Conservation (phyloP, 345 rosid genomes). For the Salix caprea region DNA sequence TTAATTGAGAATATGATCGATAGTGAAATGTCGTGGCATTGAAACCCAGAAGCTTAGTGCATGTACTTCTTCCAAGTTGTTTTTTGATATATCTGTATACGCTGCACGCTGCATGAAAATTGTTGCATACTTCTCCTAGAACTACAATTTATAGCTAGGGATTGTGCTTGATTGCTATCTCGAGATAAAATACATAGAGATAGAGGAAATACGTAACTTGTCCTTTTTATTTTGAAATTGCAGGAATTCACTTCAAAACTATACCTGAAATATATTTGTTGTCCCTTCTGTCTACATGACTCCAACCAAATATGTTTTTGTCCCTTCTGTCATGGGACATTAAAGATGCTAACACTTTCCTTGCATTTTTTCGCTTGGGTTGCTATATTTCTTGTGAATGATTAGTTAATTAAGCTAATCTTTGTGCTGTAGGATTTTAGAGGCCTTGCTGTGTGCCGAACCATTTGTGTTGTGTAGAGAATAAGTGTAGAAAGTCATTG, state of each 20-base stretch:
- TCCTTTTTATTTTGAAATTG: too few species aligned
- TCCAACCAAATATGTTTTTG: too few species aligned
- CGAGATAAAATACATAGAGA: too few species aligned
- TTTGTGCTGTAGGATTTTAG: neutral
- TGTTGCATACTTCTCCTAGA: constrained; percentile 5
- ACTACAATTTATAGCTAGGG: constrained; percentile 17
- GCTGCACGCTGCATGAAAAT: constrained; percentile 6
- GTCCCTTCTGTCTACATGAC: too few species aligned
- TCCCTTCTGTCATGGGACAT: too few species aligned
- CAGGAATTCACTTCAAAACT: too few species aligned
- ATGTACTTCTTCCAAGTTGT: neutral
- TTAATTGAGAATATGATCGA: constrained; percentile 6
- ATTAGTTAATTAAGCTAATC: too few species aligned
- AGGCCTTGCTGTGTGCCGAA: neutral
- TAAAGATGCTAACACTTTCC: neutral
- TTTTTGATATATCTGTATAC: neutral
- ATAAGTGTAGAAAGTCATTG: neutral
- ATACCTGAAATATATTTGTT: too few species aligned
- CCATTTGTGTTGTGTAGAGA: neutral
- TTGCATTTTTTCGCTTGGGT: neutral
- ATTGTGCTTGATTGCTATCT: too few species aligned
- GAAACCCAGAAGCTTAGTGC: neutral
- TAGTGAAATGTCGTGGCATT: neutral
- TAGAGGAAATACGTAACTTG: too few species aligned
- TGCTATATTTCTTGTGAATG: neutral